Conservation (phyloP, 2,329 filamentous ascomycete genomes). For the Teratosphaeria pseudoeucalypti region DNA sequence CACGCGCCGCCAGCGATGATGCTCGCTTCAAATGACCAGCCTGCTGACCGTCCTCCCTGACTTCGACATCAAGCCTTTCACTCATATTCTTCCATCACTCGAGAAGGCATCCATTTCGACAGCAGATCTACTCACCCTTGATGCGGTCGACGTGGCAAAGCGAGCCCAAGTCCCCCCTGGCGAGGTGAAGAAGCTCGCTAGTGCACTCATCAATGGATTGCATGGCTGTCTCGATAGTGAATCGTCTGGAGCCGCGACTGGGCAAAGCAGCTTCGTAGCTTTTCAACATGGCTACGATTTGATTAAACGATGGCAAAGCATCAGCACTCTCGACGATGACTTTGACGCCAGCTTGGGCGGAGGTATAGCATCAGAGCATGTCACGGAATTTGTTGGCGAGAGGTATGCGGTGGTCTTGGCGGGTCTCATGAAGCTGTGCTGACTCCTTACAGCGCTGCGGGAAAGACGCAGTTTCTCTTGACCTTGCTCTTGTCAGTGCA, state of each 20-base stretch:
- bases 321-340: constrained; percentile 69
- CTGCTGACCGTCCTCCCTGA: constrained; percentile 70
- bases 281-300: constrained; percentile 28
- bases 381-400: constrained; percentile 87
- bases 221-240: constrained; percentile 28
- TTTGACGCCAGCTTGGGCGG: constrained; percentile 66
- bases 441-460: constrained; percentile 53
- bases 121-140: constrained; percentile 75
- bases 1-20: constrained; percentile 13
- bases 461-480: constrained; percentile 90
- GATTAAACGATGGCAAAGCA: constrained; percentile 42
- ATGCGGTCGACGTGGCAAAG: constrained; percentile 72
- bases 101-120: constrained; percentile 70
- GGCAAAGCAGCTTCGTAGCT: not conserved
- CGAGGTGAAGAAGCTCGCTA: constrained; percentile 65
- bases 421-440: not conserved
- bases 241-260: not conserved
- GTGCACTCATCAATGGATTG: constrained; percentile 56
- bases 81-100: constrained; percentile 65
- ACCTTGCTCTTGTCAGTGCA: constrained; percentile 76
- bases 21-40: constrained; percentile 60
- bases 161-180: constrained; percentile 71
- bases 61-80: constrained; percentile 62
- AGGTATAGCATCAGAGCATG: constrained; percentile 67
- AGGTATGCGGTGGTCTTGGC: constrained; percentile 42